Percentiles rank a stretch among this genome's conserved stretches.
phyloP scores from a whole-genome alignment of 2,329 filamentous ascomycete species.

The Cladophialophora immunda region DNA sequence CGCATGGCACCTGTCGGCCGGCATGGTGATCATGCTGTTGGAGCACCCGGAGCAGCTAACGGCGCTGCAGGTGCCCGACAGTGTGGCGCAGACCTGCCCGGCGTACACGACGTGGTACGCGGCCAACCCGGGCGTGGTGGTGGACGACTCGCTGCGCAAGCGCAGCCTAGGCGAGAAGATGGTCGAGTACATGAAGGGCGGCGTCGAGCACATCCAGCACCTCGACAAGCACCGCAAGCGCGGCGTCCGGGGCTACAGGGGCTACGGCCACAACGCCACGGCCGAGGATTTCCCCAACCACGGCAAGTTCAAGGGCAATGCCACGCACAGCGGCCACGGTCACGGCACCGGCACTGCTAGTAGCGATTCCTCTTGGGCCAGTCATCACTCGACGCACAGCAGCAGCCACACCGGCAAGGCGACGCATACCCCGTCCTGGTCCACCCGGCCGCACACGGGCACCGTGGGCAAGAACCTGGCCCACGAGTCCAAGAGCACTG shows the following conservation, averaged over 20 bases:
- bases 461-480: constrained; percentile 15
- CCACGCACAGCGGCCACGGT: neutral
- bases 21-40: constrained; percentile 31
- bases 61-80: constrained; percentile 27
- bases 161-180: constrained; percentile 21
- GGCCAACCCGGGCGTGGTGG: constrained; percentile 22
- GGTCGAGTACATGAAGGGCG: constrained; percentile 30
- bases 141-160: constrained; percentile 32
- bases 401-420: constrained; percentile 1
- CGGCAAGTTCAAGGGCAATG: constrained; percentile 20
- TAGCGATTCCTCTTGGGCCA: too few relatives aligned
- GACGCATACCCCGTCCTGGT: neutral
- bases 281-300: constrained; percentile 15
- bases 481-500: constrained; percentile 14
- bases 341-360: neutral
- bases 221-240: constrained; percentile 26
- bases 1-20: constrained; percentile 40
- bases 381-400: constrained; percentile 3
- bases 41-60: constrained; percentile 29
- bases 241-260: constrained; percentile 19
- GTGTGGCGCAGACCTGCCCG: constrained; percentile 20
- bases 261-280: constrained; percentile 17
- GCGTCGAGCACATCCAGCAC: constrained; percentile 12
- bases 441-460: constrained; percentile 8
- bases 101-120: constrained; percentile 28